Evolutionary conservation across 257 asterid genomes (phyloP).

Genomic region (Paulownia fortunei): DNA sequence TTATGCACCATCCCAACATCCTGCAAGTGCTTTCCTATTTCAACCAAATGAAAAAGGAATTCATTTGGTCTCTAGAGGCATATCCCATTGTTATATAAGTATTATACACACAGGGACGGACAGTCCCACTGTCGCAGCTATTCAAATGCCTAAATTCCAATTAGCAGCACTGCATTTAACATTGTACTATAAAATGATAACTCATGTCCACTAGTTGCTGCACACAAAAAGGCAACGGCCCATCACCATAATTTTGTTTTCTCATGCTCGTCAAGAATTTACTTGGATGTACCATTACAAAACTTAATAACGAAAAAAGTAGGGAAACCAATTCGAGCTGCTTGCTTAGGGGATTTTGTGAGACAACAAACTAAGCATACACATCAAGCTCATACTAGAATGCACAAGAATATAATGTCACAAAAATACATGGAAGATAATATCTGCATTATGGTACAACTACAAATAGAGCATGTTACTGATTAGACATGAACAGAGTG

Average conservation of each 20-base stretch:
- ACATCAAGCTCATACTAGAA: neutral
- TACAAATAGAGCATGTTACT: neutral
- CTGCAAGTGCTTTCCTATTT: neutral
- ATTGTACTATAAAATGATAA: constrained; percentile 10
- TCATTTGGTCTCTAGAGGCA: neutral
- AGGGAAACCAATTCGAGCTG: neutral
- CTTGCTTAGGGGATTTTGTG: neutral
- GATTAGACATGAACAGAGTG: neutral
- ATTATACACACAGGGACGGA: neutral
- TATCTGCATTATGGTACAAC: neutral
- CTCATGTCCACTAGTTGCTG: neutral
- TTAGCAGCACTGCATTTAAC: constrained; percentile 8
- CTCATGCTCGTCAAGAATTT: constrained; percentile 13
- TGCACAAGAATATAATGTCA: neutral
- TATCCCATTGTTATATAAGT: neutral
- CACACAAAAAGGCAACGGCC: neutral
- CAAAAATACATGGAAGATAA: constrained; percentile 15
- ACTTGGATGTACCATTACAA: neutral
- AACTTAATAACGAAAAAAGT: neutral
- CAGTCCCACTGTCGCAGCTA: neutral
- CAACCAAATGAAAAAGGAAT: neutral
- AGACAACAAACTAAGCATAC: constrained; percentile 18
- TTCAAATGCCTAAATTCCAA: constrained; percentile 16
- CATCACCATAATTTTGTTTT: neutral
- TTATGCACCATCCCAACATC: neutral